phyloP scores from a whole-genome alignment of 2,329 filamentous ascomycete species.

The Emergomyces orientalis region DNA sequence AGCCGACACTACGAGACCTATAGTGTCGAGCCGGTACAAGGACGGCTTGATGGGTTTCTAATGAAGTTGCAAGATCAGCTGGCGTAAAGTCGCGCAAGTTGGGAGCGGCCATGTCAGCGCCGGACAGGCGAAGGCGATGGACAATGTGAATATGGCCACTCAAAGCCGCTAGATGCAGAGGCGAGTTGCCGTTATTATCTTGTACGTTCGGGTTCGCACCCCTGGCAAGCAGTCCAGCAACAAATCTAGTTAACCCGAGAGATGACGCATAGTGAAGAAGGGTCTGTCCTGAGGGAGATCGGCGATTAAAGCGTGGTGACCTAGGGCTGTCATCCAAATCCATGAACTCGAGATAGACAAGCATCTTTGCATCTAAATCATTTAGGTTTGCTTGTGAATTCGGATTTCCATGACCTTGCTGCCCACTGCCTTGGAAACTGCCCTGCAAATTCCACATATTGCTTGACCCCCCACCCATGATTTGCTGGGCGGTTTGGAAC shows the following conservation, averaged over 20 bases:
- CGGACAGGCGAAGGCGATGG: conserved; percentile 60
- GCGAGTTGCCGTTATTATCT: conserved; percentile 71
- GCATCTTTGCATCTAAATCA: conserved; percentile 57
- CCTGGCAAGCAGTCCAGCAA: conserved; percentile 64
- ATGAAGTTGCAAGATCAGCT: conserved; percentile 59
- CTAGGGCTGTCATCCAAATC: conserved; percentile 66
- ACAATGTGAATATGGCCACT: conserved; percentile 68
- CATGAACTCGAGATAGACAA: conserved; percentile 68
- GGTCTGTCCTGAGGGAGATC: conserved; percentile 58
- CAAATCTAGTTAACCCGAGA: conserved; percentile 64
- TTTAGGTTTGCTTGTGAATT: conserved; percentile 32
- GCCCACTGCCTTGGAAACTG: conserved; percentile 38
- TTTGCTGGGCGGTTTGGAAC: conserved; percentile 40
- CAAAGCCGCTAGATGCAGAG: conserved; percentile 71
- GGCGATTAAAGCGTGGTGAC: conserved; percentile 57
- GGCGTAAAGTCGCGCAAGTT: conserved; percentile 62
- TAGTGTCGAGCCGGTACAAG: conserved; percentile 53
- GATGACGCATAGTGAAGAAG: conserved; percentile 73
- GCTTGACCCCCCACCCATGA: conserved; percentile 38
- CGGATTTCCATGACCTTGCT: conserved; percentile 35
- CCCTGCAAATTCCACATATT: conserved; percentile 41
- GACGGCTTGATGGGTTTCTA: conserved; percentile 55
- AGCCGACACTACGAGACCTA: conserved; percentile 56
- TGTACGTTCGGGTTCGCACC: conserved; percentile 67
- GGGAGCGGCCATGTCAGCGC: conserved; percentile 61